Evolutionary conservation across 129 eudicot genomes (phyloP), one percentile per base, ranked within the genome.

Genomic region (Silybum marianum): DNA sequence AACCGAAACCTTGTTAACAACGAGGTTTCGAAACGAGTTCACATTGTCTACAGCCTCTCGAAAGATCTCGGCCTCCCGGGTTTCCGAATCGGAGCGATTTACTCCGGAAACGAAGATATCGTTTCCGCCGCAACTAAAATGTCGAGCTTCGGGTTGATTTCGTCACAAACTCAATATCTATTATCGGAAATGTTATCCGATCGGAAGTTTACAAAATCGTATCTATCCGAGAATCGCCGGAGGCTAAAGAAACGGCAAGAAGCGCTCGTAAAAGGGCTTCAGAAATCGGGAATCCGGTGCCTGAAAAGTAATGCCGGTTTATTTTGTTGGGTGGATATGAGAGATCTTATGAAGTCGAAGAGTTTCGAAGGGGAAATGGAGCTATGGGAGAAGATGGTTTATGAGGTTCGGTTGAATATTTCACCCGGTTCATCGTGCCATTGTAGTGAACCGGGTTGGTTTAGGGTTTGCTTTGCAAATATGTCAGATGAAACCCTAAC

Each of bases 401-500:
- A 93, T 76, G 81, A 93, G 11, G 99, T 93, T 2, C 90, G 97
- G 78, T 72, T 96, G 40, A 96, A 96, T 32, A 83, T 96, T 30
- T 93, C 99, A 0, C 98, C 99, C 34, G 99, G 99, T 22, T 93
- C 99, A 10, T 93, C 99, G 0, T 96, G 97, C 79, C 99, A 96
- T 84, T 96, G 98, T 26, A 14, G 54, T 12, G 97, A 96, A 84
- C 99, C 98, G 21, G 99, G 99, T 2, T 96, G 98, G 98, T 96
- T 96, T 46, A 76, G 99, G 30, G 88, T 91, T 18, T 96, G 99
- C 19, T 96, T 96, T 58, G 98, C 99, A 0, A 93, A 93, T 77
- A 87, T 96, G 97, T 88, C 97, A 0, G 95, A 91, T 28, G 87
- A 93, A 69, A 86, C 93, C 9, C 74, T 96, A 40, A 12, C 69